phyloP scores from a whole-genome alignment of 129 eudicot genomes.

The Centaurea solstitialis region DNA sequence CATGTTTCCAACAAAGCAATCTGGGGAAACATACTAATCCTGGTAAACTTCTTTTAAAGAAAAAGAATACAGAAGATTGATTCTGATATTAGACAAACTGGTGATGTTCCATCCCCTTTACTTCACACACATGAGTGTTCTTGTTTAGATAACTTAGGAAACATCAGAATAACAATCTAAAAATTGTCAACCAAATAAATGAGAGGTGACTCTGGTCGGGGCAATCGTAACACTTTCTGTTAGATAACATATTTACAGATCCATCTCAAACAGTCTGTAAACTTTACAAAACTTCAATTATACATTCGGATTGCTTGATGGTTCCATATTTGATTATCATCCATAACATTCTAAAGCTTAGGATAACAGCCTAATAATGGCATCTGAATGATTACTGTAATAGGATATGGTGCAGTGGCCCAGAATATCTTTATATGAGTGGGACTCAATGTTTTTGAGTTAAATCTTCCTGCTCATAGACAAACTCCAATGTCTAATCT shows the following conservation, averaged over 20 bases:
- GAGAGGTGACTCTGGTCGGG: background rate
- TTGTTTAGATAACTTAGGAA: background rate
- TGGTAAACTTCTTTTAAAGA: background rate
- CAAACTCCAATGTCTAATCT: background rate
- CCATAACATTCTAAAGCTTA: background rate
- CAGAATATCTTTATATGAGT: background rate
- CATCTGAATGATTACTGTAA: background rate
- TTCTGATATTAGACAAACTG: background rate
- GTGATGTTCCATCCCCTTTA: background rate
- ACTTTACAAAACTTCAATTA: background rate
- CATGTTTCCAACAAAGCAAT: constrained; percentile 6
- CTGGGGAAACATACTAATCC: background rate
- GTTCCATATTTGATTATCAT: background rate
- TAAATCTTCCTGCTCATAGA: background rate
- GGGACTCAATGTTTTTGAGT: background rate
- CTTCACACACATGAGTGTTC: background rate
- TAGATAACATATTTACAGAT: background rate
- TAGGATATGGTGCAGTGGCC: background rate
- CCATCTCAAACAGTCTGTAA: background rate
- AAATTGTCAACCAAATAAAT: background rate
- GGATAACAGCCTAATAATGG: background rate
- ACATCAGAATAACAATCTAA: background rate
- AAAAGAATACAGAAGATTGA: background rate
- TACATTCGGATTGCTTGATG: background rate
- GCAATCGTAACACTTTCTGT: background rate